Percentiles rank a stretch among this genome's conserved stretches.
phyloP scores from a whole-genome alignment of 2,329 filamentous ascomycete species.

The Venturia carpophila region DNA sequence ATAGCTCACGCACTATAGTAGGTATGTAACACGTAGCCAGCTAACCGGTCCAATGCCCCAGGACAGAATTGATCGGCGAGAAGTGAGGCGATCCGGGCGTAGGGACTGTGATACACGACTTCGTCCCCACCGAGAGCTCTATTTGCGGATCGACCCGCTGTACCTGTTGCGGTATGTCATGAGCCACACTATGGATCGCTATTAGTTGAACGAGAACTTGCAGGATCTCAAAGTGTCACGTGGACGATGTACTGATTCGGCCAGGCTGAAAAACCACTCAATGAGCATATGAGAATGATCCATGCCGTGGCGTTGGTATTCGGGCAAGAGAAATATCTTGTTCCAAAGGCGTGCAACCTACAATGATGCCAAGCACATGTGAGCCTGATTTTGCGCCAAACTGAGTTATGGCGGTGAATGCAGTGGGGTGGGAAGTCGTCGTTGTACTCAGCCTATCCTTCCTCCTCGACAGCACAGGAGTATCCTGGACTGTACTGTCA shows the following conservation, averaged over 20 bases:
- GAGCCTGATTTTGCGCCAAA: neutral
- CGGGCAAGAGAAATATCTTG: neutral
- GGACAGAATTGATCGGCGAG: neutral
- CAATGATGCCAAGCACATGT: neutral
- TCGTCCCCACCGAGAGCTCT: neutral
- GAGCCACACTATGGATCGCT: neutral
- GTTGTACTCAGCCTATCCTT: neutral
- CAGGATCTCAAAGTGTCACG: neutral
- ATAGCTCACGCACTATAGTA: no score
- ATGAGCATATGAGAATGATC: neutral
- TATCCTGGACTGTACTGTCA: neutral
- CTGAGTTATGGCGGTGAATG: neutral
- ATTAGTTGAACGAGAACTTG: neutral
- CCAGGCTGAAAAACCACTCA: neutral
- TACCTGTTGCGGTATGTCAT: neutral
- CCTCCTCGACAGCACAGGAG: neutral
- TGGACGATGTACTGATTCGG: neutral
- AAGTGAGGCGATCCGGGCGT: slow-evolving; percentile 7
- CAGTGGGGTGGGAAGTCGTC: neutral
- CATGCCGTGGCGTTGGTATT: neutral
- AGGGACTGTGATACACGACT: neutral
- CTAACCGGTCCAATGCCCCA: neutral
- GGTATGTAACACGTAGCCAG: neutral
- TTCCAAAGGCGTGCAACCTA: neutral
- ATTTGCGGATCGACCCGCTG: neutral